These are phyloP conservation scores for Botryosphaeria dothidea DNA, from an alignment of 2,329 filamentous ascomycete species.

Conservation along the genomic window DNA sequence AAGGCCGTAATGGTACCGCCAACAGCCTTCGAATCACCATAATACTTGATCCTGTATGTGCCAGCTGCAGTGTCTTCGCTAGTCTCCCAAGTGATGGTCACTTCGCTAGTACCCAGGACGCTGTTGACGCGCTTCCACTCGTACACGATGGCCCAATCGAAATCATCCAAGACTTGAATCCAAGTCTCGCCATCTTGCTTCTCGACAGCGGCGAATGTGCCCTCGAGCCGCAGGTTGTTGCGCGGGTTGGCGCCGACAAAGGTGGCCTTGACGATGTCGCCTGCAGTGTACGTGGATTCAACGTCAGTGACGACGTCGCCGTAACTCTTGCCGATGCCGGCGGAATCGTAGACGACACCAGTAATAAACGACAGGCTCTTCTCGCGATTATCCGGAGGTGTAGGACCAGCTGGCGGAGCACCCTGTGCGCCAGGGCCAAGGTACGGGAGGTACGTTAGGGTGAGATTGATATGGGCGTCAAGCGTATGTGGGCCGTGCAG, in stretches of 20 bases:
- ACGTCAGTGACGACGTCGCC: slow-evolving; percentile 63
- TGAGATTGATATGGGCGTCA: slow-evolving; percentile 84
- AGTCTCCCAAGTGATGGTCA: slow-evolving; percentile 78
- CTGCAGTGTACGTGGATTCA: slow-evolving; percentile 59
- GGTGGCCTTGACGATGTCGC: slow-evolving; percentile 62
- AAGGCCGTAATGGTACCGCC: slow-evolving; percentile 66
- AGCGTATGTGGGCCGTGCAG: slow-evolving; percentile 82
- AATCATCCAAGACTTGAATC: slow-evolving; percentile 69
- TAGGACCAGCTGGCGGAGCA: slow-evolving; percentile 54
- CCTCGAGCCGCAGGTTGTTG: slow-evolving; percentile 79
- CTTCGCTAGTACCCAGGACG: slow-evolving; percentile 74
- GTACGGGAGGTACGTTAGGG: slow-evolving; percentile 69
- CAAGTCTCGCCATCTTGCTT: slow-evolving; percentile 58
- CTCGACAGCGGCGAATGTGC: slow-evolving; percentile 78
- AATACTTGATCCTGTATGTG: slow-evolving; percentile 78
- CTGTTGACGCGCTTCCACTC: slow-evolving; percentile 74
- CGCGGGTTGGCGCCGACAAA: slow-evolving; percentile 90
- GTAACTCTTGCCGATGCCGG: slow-evolving; percentile 67
- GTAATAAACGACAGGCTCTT: slow-evolving; percentile 78
- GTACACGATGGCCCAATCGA: slow-evolving; percentile 82
- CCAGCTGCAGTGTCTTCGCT: slow-evolving; percentile 54
- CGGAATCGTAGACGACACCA: slow-evolving; percentile 72
- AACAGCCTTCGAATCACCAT: slow-evolving; percentile 74
- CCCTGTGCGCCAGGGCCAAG: slow-evolving; percentile 48
- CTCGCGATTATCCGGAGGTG: slow-evolving; percentile 76